Percentiles rank a stretch among this genome's conserved stretches.
phyloP scores from a whole-genome alignment of 2,329 filamentous ascomycete species.

The Coniochaeta prunicola region DNA sequence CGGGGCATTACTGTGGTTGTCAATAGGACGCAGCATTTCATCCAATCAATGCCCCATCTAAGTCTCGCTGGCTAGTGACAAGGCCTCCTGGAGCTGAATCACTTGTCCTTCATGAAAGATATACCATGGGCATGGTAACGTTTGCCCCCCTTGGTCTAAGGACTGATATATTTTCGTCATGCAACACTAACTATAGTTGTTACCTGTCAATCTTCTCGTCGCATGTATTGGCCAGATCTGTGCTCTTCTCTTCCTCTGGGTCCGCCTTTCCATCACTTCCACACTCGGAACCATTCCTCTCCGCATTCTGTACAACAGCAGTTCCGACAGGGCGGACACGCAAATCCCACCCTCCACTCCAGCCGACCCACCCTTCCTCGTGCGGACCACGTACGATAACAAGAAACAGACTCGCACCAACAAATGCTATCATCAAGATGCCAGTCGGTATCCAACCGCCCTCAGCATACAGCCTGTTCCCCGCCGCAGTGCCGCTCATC shows the following conservation, averaged over 20 bases:
- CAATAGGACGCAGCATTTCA: too few relatives aligned
- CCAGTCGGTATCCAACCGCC: constrained; percentile 36
- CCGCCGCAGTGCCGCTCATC: constrained; percentile 54
- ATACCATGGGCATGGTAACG: too few relatives aligned
- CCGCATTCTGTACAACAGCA: background rate
- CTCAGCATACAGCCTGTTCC: constrained; percentile 36
- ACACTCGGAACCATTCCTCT: background rate
- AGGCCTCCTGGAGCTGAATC: too few relatives aligned
- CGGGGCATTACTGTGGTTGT: too few relatives aligned
- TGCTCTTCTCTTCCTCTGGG: background rate
- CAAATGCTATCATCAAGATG: constrained; percentile 15
- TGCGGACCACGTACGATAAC: constrained; percentile 21
- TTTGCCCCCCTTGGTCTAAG: too few relatives aligned
- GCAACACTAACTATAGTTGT: background rate
- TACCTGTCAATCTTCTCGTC: background rate
- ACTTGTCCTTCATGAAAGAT: too few relatives aligned
- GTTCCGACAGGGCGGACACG: background rate
- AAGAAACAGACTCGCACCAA: constrained; percentile 20
- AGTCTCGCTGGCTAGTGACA: too few relatives aligned
- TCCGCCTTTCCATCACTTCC: background rate
- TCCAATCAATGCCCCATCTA: too few relatives aligned
- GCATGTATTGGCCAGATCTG: background rate
- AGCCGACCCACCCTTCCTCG: constrained; percentile 23
- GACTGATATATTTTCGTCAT: background rate
- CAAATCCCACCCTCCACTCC: constrained; percentile 23